Evolutionary conservation across 371 early-diverging fungal genomes (phyloP).

Genomic region (Smittium mucronatum): DNA sequence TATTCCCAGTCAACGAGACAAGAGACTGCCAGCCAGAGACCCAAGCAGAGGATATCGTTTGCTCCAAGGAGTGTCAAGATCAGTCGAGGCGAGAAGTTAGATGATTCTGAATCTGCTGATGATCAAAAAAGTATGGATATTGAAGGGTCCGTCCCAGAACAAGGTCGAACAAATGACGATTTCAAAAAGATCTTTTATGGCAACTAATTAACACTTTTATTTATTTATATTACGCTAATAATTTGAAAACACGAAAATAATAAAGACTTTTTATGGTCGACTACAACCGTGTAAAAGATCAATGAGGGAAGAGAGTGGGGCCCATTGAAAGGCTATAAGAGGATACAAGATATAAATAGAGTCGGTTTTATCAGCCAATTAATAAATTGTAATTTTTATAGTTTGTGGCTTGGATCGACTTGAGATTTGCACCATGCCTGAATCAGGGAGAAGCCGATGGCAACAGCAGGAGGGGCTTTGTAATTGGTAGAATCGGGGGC

Average conservation of each 20-base stretch:
- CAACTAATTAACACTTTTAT: neutral
- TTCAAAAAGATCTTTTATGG: neutral
- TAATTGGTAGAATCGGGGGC: neutral
- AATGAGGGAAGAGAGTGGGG: no score
- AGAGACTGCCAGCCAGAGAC: neutral
- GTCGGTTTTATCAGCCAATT: no score
- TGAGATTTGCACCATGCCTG: conserved; percentile 6
- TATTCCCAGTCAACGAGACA: neutral
- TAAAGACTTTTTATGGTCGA: no score
- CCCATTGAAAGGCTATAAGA: no score
- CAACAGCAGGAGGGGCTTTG: neutral
- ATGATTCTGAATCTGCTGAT: neutral
- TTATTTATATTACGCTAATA: no score
- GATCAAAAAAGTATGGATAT: neutral
- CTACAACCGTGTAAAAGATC: no score
- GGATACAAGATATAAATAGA: no score
- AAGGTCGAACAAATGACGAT: neutral
- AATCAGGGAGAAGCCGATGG: conserved; percentile 5
- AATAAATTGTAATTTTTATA: neutral
- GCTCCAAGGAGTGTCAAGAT: neutral
- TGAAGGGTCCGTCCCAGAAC: neutral
- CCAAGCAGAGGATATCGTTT: neutral
- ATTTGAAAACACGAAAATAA: no score
- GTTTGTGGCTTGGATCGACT: neutral
- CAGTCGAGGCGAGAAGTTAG: neutral